These are phyloP conservation scores for Penicillium paradoxum DNA, from an alignment of 495 filamentous ascomycete species.

Conservation along the genomic window DNA sequence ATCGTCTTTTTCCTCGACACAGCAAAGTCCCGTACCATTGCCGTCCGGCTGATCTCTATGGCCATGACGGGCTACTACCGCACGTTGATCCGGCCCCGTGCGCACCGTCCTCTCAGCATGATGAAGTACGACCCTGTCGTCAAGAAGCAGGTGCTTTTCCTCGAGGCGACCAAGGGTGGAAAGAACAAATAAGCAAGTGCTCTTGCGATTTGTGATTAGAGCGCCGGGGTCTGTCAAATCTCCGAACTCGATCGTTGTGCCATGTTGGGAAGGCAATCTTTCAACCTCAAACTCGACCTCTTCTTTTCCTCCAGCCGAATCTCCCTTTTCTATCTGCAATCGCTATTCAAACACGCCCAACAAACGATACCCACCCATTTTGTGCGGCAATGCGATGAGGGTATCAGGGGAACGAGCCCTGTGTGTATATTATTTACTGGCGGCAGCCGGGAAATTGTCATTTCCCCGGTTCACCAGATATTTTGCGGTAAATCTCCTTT, in stretches of 20 bases:
- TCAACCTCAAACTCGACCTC: background rate
- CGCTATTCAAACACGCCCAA: background rate
- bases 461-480: constrained; percentile 6
- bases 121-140: constrained; percentile 98
- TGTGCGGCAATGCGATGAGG: background rate
- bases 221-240: background rate
- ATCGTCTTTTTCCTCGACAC: background rate
- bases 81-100: constrained; percentile 77
- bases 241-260: background rate
- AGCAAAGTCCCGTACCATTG: constrained; percentile 90
- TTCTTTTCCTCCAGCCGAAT: background rate
- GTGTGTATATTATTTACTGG: constrained; percentile 27
- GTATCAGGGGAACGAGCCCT: constrained; percentile 1
- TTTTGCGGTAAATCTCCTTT: constrained; percentile 13
- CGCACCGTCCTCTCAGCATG: constrained; percentile 84
- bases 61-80: constrained; percentile 97
- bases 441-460: background rate
- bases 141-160: constrained; percentile 90
- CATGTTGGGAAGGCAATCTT: background rate
- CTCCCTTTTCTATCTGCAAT: background rate
- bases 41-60: constrained; percentile 95
- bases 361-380: background rate
- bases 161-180: constrained; percentile 75
- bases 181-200: constrained; percentile 30
- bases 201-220: background rate